Percentiles rank a stretch among this genome's conserved stretches.
Conservation (phyloP, 148 eudicot genomes). For the Camellia sinensis region DNA sequence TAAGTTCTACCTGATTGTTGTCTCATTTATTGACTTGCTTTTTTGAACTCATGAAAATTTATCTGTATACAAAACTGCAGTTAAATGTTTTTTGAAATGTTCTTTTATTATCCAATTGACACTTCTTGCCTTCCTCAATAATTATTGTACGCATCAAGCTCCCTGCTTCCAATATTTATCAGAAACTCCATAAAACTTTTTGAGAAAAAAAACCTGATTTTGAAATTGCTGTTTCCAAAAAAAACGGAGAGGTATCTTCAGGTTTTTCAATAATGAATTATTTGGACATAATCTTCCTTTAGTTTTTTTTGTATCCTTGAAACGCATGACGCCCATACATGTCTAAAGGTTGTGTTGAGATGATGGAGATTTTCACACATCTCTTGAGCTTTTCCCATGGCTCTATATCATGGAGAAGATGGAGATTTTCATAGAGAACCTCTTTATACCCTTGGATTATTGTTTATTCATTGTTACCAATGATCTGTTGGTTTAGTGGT, state of each 20-base stretch:
- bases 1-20: not conserved
- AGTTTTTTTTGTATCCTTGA: not conserved
- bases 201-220: not conserved
- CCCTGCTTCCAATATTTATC: not conserved
- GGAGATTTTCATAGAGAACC: no score
- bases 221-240: not conserved
- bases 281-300: slow-evolving; percentile 9
- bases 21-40: not conserved
- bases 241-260: not conserved
- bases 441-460: no score
- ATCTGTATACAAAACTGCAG: not conserved
- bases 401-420: no score
- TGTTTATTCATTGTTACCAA: no score
- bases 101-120: not conserved
- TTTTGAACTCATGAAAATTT: not conserved
- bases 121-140: not conserved
- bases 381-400: no score
- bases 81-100: not conserved
- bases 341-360: not conserved
- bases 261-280: not conserved
- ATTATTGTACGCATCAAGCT: not conserved
- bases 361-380: no score
- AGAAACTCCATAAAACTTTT: not conserved
- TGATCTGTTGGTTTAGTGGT: no score
- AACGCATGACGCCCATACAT: not conserved